A percentile compares a stretch with the other conserved stretches of the same genome.
Conservation (phyloP, 345 rosid genomes). For the Murraya koenigii region DNA sequence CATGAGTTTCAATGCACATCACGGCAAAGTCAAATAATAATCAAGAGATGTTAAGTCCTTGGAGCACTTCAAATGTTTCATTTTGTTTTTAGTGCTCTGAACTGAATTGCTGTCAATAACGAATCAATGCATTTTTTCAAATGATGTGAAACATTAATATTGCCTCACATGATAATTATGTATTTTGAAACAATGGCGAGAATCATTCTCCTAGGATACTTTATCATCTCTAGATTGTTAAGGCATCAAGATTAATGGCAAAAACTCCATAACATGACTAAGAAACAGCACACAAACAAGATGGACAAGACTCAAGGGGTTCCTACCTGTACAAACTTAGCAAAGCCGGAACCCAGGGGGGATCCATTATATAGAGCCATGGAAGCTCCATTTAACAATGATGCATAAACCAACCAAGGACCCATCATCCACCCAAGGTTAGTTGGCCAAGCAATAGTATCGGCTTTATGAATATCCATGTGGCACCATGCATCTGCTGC, state of each 20-base stretch:
- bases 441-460: conserved; percentile 93
- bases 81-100: background rate
- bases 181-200: background rate
- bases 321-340: conserved; percentile 89
- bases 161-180: background rate
- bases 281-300: background rate
- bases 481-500: conserved; percentile 99
- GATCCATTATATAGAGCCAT: conserved; percentile 92
- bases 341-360: conserved; percentile 80
- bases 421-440: conserved; percentile 99
- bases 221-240: background rate
- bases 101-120: background rate
- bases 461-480: conserved; percentile 75
- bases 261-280: background rate
- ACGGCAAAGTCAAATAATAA: background rate
- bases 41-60: background rate
- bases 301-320: background rate
- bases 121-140: background rate
- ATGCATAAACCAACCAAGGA: conserved; percentile 97
- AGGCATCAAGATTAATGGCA: background rate
- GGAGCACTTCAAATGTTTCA: background rate
- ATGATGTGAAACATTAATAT: background rate
- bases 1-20: background rate
- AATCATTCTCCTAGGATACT: background rate
- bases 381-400: conserved; percentile 84